Evolutionary conservation across 495 filamentous ascomycete genomes (phyloP).

Genomic region (Podospora tetraspora): DNA sequence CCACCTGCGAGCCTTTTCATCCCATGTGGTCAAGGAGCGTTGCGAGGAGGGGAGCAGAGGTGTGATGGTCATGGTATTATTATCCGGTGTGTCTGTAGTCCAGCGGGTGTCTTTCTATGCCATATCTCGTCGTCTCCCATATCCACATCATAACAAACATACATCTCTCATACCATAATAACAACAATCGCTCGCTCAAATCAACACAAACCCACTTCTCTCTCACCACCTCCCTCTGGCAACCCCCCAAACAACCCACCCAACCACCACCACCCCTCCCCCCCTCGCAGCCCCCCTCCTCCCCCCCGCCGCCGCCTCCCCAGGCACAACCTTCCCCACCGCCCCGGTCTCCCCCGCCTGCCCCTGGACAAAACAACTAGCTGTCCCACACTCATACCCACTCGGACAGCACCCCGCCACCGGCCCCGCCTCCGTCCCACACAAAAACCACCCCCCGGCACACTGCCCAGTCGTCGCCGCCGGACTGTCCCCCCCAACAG

Average conservation of each 20-base stretch:
- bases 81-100: background rate
- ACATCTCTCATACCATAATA: background rate
- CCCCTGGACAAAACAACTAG: conserved; percentile 56
- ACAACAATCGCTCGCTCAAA: background rate
- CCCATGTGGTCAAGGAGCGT: no score
- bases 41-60: conserved; percentile 51
- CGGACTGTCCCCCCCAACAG: conserved; percentile 40
- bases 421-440: conserved; percentile 47
- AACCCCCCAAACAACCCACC: background rate
- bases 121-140: background rate
- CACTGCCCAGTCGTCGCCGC: conserved; percentile 46
- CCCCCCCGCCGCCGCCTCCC: background rate
- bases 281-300: background rate
- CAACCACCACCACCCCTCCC: background rate
- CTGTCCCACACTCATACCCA: conserved; percentile 64
- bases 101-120: background rate
- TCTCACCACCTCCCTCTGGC: background rate
- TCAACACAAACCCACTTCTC: background rate
- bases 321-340: conserved; percentile 55
- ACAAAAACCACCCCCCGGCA: conserved; percentile 73
- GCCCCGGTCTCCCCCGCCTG: conserved; percentile 41
- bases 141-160: background rate
- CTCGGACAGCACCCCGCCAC: conserved; percentile 73
- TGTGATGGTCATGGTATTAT: background rate
- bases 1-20: no score